Base-by-base conservation (phyloP, 1,284 basidiomycete genomes). In the Boletus sp. region DNA sequence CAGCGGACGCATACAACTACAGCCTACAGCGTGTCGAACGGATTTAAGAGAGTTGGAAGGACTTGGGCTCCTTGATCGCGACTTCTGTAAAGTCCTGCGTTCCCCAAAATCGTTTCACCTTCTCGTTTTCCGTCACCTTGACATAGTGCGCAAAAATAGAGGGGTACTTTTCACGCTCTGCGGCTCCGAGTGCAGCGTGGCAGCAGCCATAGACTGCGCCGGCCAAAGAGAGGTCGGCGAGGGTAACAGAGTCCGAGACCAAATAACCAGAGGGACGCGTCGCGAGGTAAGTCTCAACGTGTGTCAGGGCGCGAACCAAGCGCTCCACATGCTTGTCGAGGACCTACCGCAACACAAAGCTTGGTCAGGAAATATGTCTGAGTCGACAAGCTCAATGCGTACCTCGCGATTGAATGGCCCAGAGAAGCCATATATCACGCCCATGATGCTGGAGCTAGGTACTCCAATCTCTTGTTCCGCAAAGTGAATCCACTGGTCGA, bases 171-270 rank as follows among this genome's bases (percentile, higher is more conserved):
- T 40, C 55, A 41, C 76, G 68, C 42, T 63, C 56, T 16, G 64
- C 54, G 29, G 67, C 65, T 57, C 74, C 76, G 49, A 76, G 58
- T 6, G 22, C 26, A 1, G 8, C 1, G 9, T n/a, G 1, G 12
- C 37, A 34, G 13, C 8, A 4, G 52, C 53, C 49, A 53, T 54
- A 49, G 45, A 76, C 59, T 52, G 67, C 56, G 20, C 72, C 62
- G 17, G 68, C 76, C 53, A 79, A 36, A 44, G 71, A 63, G 59
- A 83, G 62, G 61, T 84, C 81, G 53, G 78, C 81, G 41, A 81
- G 68, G 44, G 80, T 77, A 65, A 82, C 68, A 53, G 78, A 73
- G 65, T 82, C 75, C 51, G 72, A 72, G 42, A 80, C 78, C 49
- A 82, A 66, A 32, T 54, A 51, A 8, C 47, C 52, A 72, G 74